Percentiles rank a stretch among this genome's conserved stretches.
phyloP scores from a whole-genome alignment of 1,284 basidiomycete species.

The Ganoderma leucocontextum region DNA sequence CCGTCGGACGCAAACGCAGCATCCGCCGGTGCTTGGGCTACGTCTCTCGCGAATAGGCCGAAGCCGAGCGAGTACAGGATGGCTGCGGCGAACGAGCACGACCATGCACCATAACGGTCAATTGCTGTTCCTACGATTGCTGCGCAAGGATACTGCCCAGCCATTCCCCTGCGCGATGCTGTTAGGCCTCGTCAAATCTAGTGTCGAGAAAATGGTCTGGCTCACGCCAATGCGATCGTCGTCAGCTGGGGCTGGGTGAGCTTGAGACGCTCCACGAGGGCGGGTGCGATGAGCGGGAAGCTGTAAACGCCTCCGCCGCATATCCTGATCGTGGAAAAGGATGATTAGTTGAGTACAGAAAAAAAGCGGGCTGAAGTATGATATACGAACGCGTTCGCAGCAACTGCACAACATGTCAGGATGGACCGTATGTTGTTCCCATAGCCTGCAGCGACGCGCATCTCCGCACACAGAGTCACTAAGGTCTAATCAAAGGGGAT shows the following conservation, averaged over 20 bases:
- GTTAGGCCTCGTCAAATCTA: constrained; percentile 4
- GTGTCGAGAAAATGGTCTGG: constrained; percentile 3
- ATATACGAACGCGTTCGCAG: constrained; percentile 63
- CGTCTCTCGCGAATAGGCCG: constrained; percentile 65
- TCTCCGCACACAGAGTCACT: background rate
- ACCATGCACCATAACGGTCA: constrained; percentile 66
- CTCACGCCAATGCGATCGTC: constrained; percentile 75
- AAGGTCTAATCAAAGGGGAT: background rate
- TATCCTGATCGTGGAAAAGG: constrained; percentile 50
- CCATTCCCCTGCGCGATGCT: constrained; percentile 59
- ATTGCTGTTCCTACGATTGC: constrained; percentile 65
- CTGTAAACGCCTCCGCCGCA: constrained; percentile 79
- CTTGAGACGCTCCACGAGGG: constrained; percentile 62
- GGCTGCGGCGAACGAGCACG: constrained; percentile 70
- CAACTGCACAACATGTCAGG: constrained; percentile 62
- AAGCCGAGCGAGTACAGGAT: constrained; percentile 67
- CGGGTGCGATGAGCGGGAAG: constrained; percentile 76
- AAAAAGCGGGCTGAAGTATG: constrained; percentile 2
- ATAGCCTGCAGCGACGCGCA: constrained; percentile 15
- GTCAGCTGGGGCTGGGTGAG: constrained; percentile 79
- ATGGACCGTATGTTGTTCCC: constrained; percentile 32
- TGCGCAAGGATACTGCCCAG: constrained; percentile 74
- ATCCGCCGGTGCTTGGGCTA: constrained; percentile 53
- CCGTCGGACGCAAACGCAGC: constrained; percentile 48
- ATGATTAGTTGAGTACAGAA: constrained; percentile 6